Percentiles rank a stretch among this genome's conserved stretches.
Conservation (phyloP, 176 grass and related monocot species). For the Dendrocalamus sinicus region DNA sequence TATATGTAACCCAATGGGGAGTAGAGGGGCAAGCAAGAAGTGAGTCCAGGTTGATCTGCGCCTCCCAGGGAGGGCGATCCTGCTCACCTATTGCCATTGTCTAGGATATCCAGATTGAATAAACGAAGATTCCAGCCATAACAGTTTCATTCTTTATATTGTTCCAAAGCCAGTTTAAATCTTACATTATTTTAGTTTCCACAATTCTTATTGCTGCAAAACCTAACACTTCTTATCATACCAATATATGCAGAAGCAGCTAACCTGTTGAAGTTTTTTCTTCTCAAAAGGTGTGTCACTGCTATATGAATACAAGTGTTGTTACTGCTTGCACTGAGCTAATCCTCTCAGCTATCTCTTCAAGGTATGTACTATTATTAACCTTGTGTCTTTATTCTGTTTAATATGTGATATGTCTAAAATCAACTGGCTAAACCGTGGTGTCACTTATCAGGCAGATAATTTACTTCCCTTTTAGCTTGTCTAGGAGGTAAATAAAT, state of each 20-base stretch:
- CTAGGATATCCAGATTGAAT: too few relatives aligned
- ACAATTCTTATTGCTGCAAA: background rate
- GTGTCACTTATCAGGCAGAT: background rate
- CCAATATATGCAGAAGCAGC: background rate
- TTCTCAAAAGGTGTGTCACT: constrained; percentile 19
- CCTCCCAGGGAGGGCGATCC: too few relatives aligned
- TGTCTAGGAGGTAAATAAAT: constrained; percentile 10
- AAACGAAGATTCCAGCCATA: too few relatives aligned
- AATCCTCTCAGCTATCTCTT: constrained; percentile 2
- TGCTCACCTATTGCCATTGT: too few relatives aligned
- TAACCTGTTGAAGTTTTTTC: constrained; percentile 32
- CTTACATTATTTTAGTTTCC: background rate
- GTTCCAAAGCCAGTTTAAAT: background rate
- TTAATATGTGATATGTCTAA: background rate
- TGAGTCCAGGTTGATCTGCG: too few relatives aligned
- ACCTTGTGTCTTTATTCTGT: constrained; percentile 2
- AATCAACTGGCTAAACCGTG: background rate
- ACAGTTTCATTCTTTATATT: constrained; percentile 9
- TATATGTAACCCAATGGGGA: too few relatives aligned
- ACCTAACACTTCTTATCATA: background rate
- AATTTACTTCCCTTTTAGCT: background rate
- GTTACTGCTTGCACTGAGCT: background rate
- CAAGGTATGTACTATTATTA: constrained; percentile 24
- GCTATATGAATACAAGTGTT: background rate
- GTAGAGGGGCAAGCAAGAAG: too few relatives aligned